These are phyloP conservation scores for Neofusicoccum sp. DNA, from an alignment of 2,329 filamentous ascomycete species.

Conservation along the genomic window DNA sequence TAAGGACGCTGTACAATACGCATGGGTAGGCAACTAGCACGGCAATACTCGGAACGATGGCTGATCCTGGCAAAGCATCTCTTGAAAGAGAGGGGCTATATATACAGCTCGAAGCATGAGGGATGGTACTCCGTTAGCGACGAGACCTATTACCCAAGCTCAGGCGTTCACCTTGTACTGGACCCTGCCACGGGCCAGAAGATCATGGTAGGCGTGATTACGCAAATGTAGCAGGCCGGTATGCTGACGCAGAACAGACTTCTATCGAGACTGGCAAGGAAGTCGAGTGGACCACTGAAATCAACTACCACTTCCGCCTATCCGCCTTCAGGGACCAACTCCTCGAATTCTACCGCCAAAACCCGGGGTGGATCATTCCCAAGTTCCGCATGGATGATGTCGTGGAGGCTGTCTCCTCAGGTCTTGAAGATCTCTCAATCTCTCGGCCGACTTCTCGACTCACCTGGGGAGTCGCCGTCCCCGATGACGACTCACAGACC, in stretches of 20 bases:
- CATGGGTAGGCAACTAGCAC: constrained; percentile 63
- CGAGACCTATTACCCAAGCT: constrained; percentile 90
- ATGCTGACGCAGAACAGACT: constrained; percentile 41
- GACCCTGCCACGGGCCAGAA: constrained; percentile 82
- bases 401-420: constrained; percentile 71
- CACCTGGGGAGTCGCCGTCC: constrained; percentile 87
- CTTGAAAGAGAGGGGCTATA: constrained; percentile 72
- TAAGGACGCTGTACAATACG: constrained; percentile 80
- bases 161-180: constrained; percentile 70
- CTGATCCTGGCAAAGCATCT: constrained; percentile 52
- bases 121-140: constrained; percentile 98
- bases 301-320: constrained; percentile 92
- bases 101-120: constrained; percentile 84
- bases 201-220: constrained; percentile 62
- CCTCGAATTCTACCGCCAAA: constrained; percentile 75
- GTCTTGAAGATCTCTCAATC: constrained; percentile 84
- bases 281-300: constrained; percentile 92
- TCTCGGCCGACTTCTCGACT: constrained; percentile 79
- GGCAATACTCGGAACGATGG: neutral
- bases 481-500: constrained; percentile 80
- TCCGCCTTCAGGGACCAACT: constrained; percentile 79
- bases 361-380: constrained; percentile 78
- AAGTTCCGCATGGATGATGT: constrained; percentile 74
- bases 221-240: too few relatives aligned
- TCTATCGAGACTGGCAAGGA: constrained; percentile 86